Conservation (phyloP, 768 basidiomycete genomes). For the Arthromyces matolae region DNA sequence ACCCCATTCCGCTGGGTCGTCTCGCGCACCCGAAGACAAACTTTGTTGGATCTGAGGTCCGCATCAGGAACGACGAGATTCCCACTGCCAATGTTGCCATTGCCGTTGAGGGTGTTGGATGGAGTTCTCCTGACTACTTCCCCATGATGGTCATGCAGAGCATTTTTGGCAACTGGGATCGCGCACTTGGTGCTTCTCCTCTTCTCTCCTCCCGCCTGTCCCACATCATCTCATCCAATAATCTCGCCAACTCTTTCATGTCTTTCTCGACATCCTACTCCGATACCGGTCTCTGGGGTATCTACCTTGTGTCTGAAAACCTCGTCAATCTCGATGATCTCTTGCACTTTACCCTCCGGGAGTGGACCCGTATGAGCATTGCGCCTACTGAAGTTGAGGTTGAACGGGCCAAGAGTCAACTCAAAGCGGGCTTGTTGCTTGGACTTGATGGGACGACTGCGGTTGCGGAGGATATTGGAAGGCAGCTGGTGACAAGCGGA, state of each 20-base stretch:
- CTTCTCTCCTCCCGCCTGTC: slow-evolving; percentile 89
- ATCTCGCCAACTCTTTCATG: slow-evolving; percentile 99
- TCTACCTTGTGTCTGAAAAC: slow-evolving; percentile 96
- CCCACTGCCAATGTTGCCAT: slow-evolving; percentile 91
- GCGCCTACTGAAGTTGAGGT: slow-evolving; percentile 82
- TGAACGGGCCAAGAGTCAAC: slow-evolving; percentile 96
- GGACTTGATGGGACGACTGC: slow-evolving; percentile 94
- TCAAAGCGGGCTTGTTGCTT: slow-evolving; percentile 91
- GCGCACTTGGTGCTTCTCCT: slow-evolving; percentile 86
- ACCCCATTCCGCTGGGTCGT: slow-evolving; percentile 86
- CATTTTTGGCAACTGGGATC: slow-evolving; percentile 99
- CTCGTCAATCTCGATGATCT: slow-evolving; percentile 90
- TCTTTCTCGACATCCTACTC: slow-evolving; percentile 98
- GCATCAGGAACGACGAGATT: slow-evolving; percentile 88
- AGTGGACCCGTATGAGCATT: slow-evolving; percentile 95
- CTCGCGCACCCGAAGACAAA: slow-evolving; percentile 69
- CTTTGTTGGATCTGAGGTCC: slow-evolving; percentile 94
- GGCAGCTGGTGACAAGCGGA: slow-evolving; percentile 94
- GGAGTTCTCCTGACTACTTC: slow-evolving; percentile 98
- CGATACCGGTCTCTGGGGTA: slow-evolving; percentile 98
- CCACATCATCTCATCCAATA: slow-evolving; percentile 86
- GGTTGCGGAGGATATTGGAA: slow-evolving; percentile 96
- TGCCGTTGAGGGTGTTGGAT: slow-evolving; percentile 96
- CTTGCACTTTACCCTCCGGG: slow-evolving; percentile 88
- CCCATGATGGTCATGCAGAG: slow-evolving; percentile 98